Percentiles rank a stretch among this genome's conserved stretches.
These are phyloP conservation scores for Crithidia thermophila DNA, from an alignment of 208 protist genomes.

Conservation along the genomic window DNA sequence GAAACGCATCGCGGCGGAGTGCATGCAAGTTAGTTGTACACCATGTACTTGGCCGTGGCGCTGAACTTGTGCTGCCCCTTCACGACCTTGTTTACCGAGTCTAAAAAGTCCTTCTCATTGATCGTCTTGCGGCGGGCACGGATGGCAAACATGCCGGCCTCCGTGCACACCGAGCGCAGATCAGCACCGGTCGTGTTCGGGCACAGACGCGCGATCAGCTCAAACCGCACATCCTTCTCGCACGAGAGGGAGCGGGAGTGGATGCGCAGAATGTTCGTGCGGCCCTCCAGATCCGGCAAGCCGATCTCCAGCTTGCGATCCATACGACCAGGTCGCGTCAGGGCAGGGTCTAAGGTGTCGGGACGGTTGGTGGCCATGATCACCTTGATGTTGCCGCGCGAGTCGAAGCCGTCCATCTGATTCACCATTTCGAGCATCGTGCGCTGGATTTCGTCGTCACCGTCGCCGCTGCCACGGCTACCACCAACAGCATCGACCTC, in stretches of 20 bases:
- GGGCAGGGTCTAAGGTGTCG: slow-evolving; percentile 99
- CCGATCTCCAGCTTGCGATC: slow-evolving; percentile 99
- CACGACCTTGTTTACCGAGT: slow-evolving; percentile 99
- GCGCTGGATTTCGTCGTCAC: slow-evolving; percentile 99
- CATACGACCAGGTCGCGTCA: slow-evolving; percentile 99
- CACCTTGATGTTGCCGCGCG: slow-evolving; percentile 99
- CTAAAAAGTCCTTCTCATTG: slow-evolving; percentile 99
- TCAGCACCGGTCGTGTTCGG: slow-evolving; percentile 99
- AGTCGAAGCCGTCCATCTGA: slow-evolving; percentile 99
- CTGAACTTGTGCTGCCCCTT: slow-evolving; percentile 99
- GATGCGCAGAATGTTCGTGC: slow-evolving; percentile 99
- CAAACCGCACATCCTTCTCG: slow-evolving; percentile 98
- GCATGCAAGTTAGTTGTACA: slow-evolving; percentile 98
- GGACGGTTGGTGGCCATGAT: slow-evolving; percentile 99
- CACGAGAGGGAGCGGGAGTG: slow-evolving; percentile 98
- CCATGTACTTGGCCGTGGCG: slow-evolving; percentile 99
- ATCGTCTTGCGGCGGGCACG: slow-evolving; percentile 98
- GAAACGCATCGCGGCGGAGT: too few species aligned
- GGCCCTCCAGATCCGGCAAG: slow-evolving; percentile 98
- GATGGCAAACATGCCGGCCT: slow-evolving; percentile 99
- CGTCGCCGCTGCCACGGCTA: slow-evolving; percentile 85
- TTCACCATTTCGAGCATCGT: slow-evolving; percentile 99
- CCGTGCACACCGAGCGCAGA: slow-evolving; percentile 98
- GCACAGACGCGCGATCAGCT: slow-evolving; percentile 99
- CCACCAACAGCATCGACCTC: slow-evolving; percentile 99